Evolutionary conservation across 768 basidiomycete species (phyloP), one percentile per base, ranked within the genome.

Genomic region (Hygrocybe punicea): DNA sequence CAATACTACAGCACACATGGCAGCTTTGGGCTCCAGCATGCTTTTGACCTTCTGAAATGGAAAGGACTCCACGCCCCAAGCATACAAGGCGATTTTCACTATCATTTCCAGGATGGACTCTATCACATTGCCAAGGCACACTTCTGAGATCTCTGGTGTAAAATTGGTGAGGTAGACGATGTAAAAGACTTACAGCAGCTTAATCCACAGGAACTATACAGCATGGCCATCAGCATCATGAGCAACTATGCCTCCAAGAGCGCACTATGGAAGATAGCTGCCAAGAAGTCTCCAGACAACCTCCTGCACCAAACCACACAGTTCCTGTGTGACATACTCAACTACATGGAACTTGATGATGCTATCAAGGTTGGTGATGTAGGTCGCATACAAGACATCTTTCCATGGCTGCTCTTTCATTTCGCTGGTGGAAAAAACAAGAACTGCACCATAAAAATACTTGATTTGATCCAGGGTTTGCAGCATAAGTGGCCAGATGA

Each of bases 81-180:
- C 11, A 71, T 61, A 1, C 60, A 72, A 58, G 75, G 73, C 0
- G 66, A 70, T 2, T 73, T 74, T 47, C 65, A 67, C 54, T 71
- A 74, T 51, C 54, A 72, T 53, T 58, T 77, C 0, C 61, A 73
- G 9, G 76, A 78, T 35, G 67, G 68, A 0, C 51, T 79, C 1
- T 58, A 65, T 19, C 69, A 74, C 52, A 62, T 77, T 14, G 63
- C 67, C 0, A 73, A 76, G 39, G 78, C 74, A 1, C 74, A 73
- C 46, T 58, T 80, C 2, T 69, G 63, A 2, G 69, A 62, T 11
- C 58, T 65, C 25, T 78, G 75, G 74, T 29, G 63, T 3, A 23
- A 53, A 1, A 57, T 73, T 24, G 65, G 57, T 0, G 29, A 60
- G 2, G 71, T 69, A 0, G 51, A 65, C 8, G 49, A 37, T 1